A percentile compares a stretch with the other conserved stretches of the same genome.
Conservation (phyloP, 1,284 basidiomycete species). For the Malassezia vespertilionis region DNA sequence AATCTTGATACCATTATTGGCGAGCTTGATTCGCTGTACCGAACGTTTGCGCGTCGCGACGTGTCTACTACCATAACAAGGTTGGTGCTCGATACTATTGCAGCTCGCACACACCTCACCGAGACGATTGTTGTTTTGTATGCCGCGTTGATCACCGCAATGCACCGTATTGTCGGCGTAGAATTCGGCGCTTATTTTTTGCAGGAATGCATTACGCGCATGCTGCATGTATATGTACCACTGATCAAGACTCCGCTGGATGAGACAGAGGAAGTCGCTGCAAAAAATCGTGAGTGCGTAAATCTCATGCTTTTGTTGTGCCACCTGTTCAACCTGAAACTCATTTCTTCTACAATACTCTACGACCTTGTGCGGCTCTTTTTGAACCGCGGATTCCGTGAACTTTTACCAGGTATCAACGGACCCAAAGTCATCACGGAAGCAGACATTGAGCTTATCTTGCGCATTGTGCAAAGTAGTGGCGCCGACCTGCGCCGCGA, state of each 20-base stretch:
- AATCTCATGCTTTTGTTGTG: constrained; percentile 79
- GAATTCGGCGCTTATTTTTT: constrained; percentile 64
- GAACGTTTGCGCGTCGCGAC: constrained; percentile 67
- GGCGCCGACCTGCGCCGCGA: constrained; percentile 36
- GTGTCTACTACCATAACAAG: constrained; percentile 69
- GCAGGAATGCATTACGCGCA: constrained; percentile 24
- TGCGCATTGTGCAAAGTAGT: constrained; percentile 62
- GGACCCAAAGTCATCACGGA: constrained; percentile 12
- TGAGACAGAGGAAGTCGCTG: not conserved
- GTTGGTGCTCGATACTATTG: constrained; percentile 70
- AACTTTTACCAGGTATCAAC: not conserved
- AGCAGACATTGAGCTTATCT: constrained; percentile 60
- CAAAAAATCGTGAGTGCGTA: constrained; percentile 62
- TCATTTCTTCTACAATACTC: constrained; percentile 72
- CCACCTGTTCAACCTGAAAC: constrained; percentile 89
- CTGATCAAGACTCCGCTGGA: constrained; percentile 1
- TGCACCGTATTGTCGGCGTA: constrained; percentile 74
- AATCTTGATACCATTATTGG: constrained; percentile 73
- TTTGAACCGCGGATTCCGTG: constrained; percentile 50
- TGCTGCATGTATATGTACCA: constrained; percentile 17
- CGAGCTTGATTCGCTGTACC: constrained; percentile 67
- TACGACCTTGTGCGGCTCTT: constrained; percentile 80
- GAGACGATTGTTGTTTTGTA: constrained; percentile 82
- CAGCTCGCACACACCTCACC: constrained; percentile 67
- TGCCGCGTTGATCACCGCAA: constrained; percentile 70